phyloP scores from a whole-genome alignment of 2,329 filamentous ascomycete species.

The Thermothelomyces thermophilus region DNA sequence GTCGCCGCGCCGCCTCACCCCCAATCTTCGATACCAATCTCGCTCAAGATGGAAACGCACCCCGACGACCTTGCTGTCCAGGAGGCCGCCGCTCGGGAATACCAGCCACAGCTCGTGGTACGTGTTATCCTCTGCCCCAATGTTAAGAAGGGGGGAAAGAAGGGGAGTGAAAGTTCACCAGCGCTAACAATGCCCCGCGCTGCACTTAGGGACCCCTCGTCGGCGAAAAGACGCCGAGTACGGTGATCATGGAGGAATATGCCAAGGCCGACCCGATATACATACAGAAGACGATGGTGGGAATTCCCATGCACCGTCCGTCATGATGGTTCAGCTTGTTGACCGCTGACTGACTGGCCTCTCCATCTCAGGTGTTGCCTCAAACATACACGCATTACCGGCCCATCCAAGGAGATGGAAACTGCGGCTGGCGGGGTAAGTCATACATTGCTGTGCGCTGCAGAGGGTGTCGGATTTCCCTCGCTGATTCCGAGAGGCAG shows the following conservation, averaged over 20 bases:
- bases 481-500: slow-evolving; percentile 42
- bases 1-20: slow-evolving; percentile 13
- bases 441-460: slow-evolving; percentile 14
- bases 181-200: slow-evolving; percentile 13
- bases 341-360: slow-evolving; percentile 11
- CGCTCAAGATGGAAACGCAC: slow-evolving; percentile 35
- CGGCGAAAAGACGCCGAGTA: slow-evolving; percentile 68
- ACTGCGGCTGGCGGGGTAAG: slow-evolving; percentile 96
- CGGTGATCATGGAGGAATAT: slow-evolving; percentile 76
- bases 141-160: no score
- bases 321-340: background rate
- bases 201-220: slow-evolving; percentile 68
- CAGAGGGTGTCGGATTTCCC: background rate
- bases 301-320: slow-evolving; percentile 29
- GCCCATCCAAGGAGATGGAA: slow-evolving; percentile 83
- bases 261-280: slow-evolving; percentile 80
- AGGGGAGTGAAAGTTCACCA: no score
- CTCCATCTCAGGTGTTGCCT: slow-evolving; percentile 58
- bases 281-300: slow-evolving; percentile 78
- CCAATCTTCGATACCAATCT: slow-evolving; percentile 13
- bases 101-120: slow-evolving; percentile 52
- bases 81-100: slow-evolving; percentile 54
- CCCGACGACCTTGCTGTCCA: slow-evolving; percentile 48
- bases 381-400: slow-evolving; percentile 83
- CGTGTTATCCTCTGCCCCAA: background rate